phyloP scores from a whole-genome alignment of 2,329 filamentous ascomycete species.

The Talaromyces sp. region DNA sequence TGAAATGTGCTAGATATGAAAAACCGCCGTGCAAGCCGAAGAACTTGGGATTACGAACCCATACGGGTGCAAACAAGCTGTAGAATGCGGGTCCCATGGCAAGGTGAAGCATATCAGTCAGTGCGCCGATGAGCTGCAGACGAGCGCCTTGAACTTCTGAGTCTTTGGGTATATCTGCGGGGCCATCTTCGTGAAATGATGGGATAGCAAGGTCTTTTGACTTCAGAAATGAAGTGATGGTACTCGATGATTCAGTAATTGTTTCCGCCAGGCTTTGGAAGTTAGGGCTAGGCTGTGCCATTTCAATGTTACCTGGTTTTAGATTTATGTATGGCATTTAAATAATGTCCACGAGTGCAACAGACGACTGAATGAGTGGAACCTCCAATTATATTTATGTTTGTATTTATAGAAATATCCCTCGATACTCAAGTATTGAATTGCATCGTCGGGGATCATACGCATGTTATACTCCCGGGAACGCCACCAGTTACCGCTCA shows the following conservation, averaged over 20 bases:
- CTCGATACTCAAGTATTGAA: neutral
- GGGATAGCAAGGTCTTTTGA: neutral
- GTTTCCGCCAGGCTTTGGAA: neutral
- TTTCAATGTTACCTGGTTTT: neutral
- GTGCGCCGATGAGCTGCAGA: neutral
- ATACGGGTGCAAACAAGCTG: neutral
- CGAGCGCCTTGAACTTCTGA: neutral
- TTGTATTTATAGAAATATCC: neutral
- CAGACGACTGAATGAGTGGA: neutral
- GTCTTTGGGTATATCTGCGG: neutral
- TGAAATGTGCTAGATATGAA: neutral
- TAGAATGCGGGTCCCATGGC: neutral
- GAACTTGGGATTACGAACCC: neutral
- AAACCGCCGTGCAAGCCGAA: too few relatives aligned
- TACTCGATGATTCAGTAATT: neutral
- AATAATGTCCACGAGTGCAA: neutral
- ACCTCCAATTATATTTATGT: neutral
- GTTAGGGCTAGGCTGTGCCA: neutral
- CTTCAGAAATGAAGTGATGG: neutral
- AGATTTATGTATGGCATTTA: too few relatives aligned
- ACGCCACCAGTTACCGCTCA: neutral
- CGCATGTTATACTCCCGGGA: neutral
- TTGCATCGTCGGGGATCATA: neutral
- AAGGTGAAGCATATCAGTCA: neutral
- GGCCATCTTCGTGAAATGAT: neutral